Base-by-base conservation (phyloP, 352 stramenopile genomes). In the Pythium pyrilobum region DNA sequence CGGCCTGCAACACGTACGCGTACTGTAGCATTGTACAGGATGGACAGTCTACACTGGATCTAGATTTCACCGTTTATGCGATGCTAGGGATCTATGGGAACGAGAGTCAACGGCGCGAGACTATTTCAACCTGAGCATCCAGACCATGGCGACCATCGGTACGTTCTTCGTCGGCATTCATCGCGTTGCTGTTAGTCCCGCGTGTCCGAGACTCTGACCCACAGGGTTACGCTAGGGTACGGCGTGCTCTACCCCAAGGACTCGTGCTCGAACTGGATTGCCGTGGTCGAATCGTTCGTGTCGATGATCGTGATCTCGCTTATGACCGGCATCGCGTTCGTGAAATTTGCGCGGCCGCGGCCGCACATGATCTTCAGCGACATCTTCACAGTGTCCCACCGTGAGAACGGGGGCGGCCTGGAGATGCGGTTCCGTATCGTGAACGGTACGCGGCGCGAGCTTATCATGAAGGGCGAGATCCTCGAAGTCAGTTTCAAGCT, bases 141-240 rank as follows among this genome's bases (percentile, higher is more conserved):
- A 86, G 47, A 82, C 75, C 23, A 69, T 86, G 16, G 64, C 72
- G n/a, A 84, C 69, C 9, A 79, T 73, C 52, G 75, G 74, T 82
- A 34, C 2, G 59, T 40, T 15, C 10, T 8, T 33, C 10, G 12
- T n/a, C 20, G 18, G 9, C 5, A 27, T 25, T 12, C 15, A 42
- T 41, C n/a, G n/a, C n/a, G n/a, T n/a, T n/a, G n/a, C n/a, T n/a
- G n/a, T n/a, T n/a, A n/a, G n/a, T n/a, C n/a, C n/a, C 18, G 7
- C 0, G 33, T 53, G 21, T 3, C 25, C 25, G 2, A 33, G 1
- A 25, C 15, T 36, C 6, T 24, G 41, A 27, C 18, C n/a, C n/a
- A n/a, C n/a, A n/a, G n/a, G n/a, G n/a, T 2, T 21, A 23, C 10
- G 5, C 3, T 28, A 85, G 74, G 75, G 16, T 86, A 75, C 32